These are phyloP conservation scores for Hemileia vastatrix DNA, from an alignment of 1,284 basidiomycete species.

Conservation along the genomic window DNA sequence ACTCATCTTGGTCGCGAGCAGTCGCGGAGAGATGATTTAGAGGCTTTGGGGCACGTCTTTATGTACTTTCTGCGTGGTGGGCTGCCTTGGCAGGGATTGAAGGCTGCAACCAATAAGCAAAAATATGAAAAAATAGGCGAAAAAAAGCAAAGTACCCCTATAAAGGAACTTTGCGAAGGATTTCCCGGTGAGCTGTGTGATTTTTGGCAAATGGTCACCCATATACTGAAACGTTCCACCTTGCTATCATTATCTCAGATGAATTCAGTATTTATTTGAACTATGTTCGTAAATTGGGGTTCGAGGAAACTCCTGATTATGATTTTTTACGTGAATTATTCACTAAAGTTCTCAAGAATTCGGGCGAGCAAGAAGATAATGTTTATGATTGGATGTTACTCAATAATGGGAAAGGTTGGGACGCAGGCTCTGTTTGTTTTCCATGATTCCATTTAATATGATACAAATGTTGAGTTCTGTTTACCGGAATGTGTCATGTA, in stretches of 20 bases:
- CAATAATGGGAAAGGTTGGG: slow-evolving; percentile 90
- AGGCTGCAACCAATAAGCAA: slow-evolving; percentile 94
- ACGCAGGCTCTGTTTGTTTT: slow-evolving; percentile 60
- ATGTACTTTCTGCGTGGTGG: slow-evolving; percentile 91
- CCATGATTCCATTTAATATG: slow-evolving; percentile 43
- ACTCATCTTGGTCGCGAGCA: slow-evolving; percentile 92
- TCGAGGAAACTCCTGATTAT: slow-evolving; percentile 88
- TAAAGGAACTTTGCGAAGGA: slow-evolving; percentile 84
- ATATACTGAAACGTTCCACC: neutral
- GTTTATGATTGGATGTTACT: slow-evolving; percentile 83
- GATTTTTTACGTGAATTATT: slow-evolving; percentile 88
- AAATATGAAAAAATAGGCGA: slow-evolving; percentile 99
- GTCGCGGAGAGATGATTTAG: slow-evolving; percentile 84
- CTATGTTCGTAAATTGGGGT: slow-evolving; percentile 40
- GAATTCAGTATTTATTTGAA: slow-evolving; percentile 61
- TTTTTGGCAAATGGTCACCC: neutral
- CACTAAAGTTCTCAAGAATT: slow-evolving; percentile 78
- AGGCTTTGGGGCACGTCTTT: slow-evolving; percentile 91
- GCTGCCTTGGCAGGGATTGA: slow-evolving; percentile 90
- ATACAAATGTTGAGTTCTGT: no score
- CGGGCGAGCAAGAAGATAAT: slow-evolving; percentile 75
- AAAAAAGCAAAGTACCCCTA: slow-evolving; percentile 94
- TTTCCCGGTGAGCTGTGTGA: slow-evolving; percentile 63
- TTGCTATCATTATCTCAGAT: slow-evolving; percentile 49
- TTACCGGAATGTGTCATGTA: neutral